Conservation (phyloP, 192 early-diverging fungal genomes). For the Dissophora ornata region DNA sequence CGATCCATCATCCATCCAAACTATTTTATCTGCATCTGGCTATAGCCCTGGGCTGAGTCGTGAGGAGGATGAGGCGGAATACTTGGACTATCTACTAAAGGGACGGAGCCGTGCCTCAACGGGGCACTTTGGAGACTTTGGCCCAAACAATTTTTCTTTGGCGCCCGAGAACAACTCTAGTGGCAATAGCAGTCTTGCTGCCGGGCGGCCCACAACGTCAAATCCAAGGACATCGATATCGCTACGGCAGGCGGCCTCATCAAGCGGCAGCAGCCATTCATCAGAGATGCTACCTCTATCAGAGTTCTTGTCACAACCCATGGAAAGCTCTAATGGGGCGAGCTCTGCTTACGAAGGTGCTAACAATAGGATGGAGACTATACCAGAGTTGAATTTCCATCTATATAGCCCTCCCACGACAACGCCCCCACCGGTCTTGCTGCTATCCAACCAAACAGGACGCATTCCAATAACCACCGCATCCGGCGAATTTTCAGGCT, state of each 20-base stretch:
- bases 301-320: conserved; percentile 29
- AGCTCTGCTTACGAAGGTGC: too few species aligned
- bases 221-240: conserved; percentile 1
- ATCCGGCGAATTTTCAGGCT: conserved; percentile 33
- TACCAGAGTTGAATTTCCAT: not conserved
- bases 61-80: conserved; percentile 20
- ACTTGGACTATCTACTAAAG: conserved; percentile 33
- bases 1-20: too few species aligned
- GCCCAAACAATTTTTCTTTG: not conserved
- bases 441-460: conserved; percentile 12
- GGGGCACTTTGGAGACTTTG: conserved; percentile 15
- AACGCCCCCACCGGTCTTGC: not conserved
- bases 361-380: not conserved
- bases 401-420: conserved; percentile 16
- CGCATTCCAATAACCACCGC: conserved; percentile 28
- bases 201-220: not conserved
- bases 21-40: conserved; percentile 3
- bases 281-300: conserved; percentile 41
- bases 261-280: not conserved
- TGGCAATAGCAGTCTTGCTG: too few species aligned
- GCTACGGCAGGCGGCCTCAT: not conserved
- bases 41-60: not conserved
- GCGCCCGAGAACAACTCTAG: not conserved
- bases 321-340: not conserved
- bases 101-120: conserved; percentile 15